Evolutionary conservation across 306 rosid genomes (phyloP), one percentile per base, ranked within the genome.

Genomic region (Carpinus fangiana): DNA sequence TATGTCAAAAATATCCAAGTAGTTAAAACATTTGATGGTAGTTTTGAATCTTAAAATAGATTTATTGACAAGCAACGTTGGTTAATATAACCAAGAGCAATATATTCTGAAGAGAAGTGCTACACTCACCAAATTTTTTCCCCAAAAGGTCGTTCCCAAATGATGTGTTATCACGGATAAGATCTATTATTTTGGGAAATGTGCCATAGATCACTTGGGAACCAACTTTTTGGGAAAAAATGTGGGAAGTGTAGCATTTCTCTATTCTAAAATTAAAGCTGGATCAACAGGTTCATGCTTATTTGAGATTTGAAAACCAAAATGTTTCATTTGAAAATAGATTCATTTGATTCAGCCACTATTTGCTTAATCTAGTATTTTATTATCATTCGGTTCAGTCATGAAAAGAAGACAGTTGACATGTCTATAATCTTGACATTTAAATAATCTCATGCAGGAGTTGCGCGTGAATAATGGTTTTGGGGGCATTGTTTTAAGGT

Each of bases 401-500:
- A 67, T 41, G 72, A 38, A 4, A 67, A 16, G 17, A 38, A 38
- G 51, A n/a, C 0, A 0, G 28, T 67, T 61, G 61, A 65, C 68
- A 69, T 46, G 45, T 55, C 72, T 0, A 45, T 55, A 9, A 17
- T 69, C 54, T 78, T 90, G 81, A 88, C 78, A 20, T 71, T 68
- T 55, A 59, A 41, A 82, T 51, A 73, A 45, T 65, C 79, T 76
- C 73, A 21, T 92, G 88, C 98, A 95, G 98, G 98, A 90, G 82
- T 89, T 95, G 81, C 98, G 98, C 26, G 91, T 95, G 73, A 95
- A 65, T 83, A 91, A 80, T 86, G 98, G 98, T 62, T 95, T 95
- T 85, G 98, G 98, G 73, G 98, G 97, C 78, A 79, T 95, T 85
- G 91, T 86, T 77, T 84, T 95, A 84, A 95, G 98, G 98, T 92